Percentiles rank a stretch among this genome's conserved stretches.
Evolutionary conservation across 1,284 basidiomycete species (phyloP).

Genomic region (Neonothopanus nambi): DNA sequence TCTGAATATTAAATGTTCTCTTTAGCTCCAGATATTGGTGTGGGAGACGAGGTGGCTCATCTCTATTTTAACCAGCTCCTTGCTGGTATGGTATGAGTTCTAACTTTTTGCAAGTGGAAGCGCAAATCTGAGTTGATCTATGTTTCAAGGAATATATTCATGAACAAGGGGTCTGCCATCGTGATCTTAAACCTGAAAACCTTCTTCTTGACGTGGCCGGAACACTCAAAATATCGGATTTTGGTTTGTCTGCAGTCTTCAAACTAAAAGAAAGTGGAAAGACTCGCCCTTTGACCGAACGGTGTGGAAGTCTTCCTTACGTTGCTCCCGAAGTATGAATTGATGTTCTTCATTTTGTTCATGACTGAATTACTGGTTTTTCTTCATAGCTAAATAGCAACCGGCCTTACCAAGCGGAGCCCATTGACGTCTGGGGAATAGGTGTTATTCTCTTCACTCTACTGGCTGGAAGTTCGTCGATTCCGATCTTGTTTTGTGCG

Average conservation of each 20-base stretch:
- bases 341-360: neutral
- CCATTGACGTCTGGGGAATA: slow-evolving; percentile 94
- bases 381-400: slow-evolving; percentile 45
- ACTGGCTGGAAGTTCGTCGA: slow-evolving; percentile 82
- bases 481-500: neutral
- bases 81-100: slow-evolving; percentile 63
- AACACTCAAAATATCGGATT: slow-evolving; percentile 90
- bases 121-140: slow-evolving; percentile 12
- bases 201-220: slow-evolving; percentile 80
- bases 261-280: slow-evolving; percentile 85
- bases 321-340: slow-evolving; percentile 77
- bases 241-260: slow-evolving; percentile 92
- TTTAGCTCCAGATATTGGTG: slow-evolving; percentile 82
- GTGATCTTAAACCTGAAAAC: slow-evolving; percentile 97
- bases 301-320: slow-evolving; percentile 95
- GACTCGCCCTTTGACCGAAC: slow-evolving; percentile 67
- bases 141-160: slow-evolving; percentile 77
- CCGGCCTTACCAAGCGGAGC: slow-evolving; percentile 84
- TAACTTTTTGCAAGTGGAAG: neutral
- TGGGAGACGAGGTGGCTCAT: slow-evolving; percentile 88
- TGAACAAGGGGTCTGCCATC: slow-evolving; percentile 88
- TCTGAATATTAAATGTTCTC: neutral
- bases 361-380: neutral
- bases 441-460: slow-evolving; percentile 96
- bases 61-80: slow-evolving; percentile 91